Evolutionary conservation across 2,329 filamentous ascomycete species (phyloP).

Genomic region (Colletotrichum somersetense): DNA sequence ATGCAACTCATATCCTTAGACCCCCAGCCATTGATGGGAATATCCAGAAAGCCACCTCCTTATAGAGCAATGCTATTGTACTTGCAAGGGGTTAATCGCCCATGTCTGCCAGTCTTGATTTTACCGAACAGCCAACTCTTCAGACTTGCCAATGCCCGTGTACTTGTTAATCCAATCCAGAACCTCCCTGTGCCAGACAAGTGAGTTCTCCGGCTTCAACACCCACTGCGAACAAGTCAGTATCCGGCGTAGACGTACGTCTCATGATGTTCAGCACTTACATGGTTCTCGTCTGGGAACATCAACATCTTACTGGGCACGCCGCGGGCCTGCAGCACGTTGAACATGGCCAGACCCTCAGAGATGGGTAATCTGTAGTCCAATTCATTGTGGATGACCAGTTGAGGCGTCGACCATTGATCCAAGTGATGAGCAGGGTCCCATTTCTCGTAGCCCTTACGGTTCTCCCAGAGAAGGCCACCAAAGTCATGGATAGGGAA

Average conservation of each 20-base stretch:
- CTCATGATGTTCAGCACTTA: slow-evolving; percentile 47
- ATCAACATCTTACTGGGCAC: slow-evolving; percentile 83
- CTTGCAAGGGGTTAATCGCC: neutral
- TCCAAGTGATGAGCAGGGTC: slow-evolving; percentile 73
- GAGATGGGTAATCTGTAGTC: slow-evolving; percentile 90
- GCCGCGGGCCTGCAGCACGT: slow-evolving; percentile 81
- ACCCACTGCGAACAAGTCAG: slow-evolving; percentile 72
- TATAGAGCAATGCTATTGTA: neutral
- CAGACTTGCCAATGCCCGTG: slow-evolving; percentile 57
- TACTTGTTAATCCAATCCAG: slow-evolving; percentile 81
- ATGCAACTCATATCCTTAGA: neutral
- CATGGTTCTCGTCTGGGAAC: slow-evolving; percentile 81
- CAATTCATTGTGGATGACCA: slow-evolving; percentile 87
- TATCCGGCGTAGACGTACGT: slow-evolving; percentile 45
- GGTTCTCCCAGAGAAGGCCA: slow-evolving; percentile 71
- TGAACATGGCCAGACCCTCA: slow-evolving; percentile 88
- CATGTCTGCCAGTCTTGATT: neutral
- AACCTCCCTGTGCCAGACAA: slow-evolving; percentile 91
- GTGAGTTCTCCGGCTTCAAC: slow-evolving; percentile 88
- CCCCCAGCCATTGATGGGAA: neutral
- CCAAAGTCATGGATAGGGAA: slow-evolving; percentile 77
- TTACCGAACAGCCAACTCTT: slow-evolving; percentile 27
- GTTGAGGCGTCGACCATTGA: slow-evolving; percentile 87
- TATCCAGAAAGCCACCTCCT: neutral
- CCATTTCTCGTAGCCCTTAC: slow-evolving; percentile 75